Evolutionary conservation across 2,329 filamentous ascomycete genomes (phyloP), one percentile per base, ranked within the genome.

Genomic region (Claviceps citrina): DNA sequence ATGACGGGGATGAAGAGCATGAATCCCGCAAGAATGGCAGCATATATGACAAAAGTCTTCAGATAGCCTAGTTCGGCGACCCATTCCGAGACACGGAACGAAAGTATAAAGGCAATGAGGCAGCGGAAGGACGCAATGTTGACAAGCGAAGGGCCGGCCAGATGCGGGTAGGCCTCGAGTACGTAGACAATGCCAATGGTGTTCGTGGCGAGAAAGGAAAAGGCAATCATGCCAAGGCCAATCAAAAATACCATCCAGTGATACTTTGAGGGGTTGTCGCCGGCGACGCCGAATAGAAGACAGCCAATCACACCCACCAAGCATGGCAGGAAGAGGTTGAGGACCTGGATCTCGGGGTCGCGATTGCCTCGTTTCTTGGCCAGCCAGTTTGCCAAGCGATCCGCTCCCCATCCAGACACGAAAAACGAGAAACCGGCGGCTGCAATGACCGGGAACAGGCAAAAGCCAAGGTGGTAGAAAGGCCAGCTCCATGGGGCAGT

Each of bases 101-200:
- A 40, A 24, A 40, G 38, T 13, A 35, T 15, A 16, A 40, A 40
- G 10, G 38, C 38, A n/a, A 40, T 35, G 1, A 40, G 18, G 12
- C 31, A 35, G 12, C 38, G 38, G 7, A 40, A 40, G 0, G 38
- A 40, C 2, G 38, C 38, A 18, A 40, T 40, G 20, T 40, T 40
- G 5, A 40, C 38, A 4, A 40, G 38, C 7, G 38, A 28, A 12
- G 38, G 38, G 10, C 38, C 38, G 22, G 31, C 31, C 25, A 40
- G 13, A 12, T 40, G 16, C 7, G 38, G 38, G 9, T 28, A 15
- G 12, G 25, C 33, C 38, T 40, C 38, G 13, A 40, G 18, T 3
- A 40, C 38, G 31, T 40, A 40, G 19, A 40, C 38, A 8, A 40
- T 40, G 38, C 38, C 38, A 30, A 40, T 40, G 12, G 38, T 40